A percentile compares a stretch with the other conserved stretches of the same genome.
Conservation (phyloP, 768 basidiomycete genomes). For the Hericium alpestre region DNA sequence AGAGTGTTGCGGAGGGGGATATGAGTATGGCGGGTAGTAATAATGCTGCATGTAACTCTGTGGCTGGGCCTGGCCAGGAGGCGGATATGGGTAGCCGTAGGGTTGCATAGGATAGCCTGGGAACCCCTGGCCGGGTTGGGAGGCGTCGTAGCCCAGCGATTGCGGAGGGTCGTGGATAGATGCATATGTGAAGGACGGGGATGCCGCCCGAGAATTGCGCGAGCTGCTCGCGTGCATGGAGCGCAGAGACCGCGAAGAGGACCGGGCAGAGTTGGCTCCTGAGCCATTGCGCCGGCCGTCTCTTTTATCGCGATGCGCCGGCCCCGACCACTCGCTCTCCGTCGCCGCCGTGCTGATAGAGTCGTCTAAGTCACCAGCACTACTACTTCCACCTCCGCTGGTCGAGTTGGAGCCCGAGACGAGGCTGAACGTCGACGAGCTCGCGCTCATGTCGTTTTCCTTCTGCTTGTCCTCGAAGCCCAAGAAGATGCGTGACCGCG, state of each 20-base stretch:
- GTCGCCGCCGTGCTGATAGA: slow-evolving; percentile 61
- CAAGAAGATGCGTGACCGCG: slow-evolving; percentile 80
- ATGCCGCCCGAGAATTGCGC: slow-evolving; percentile 63
- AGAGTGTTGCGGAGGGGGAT: slow-evolving; percentile 7
- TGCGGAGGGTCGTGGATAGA: slow-evolving; percentile 54
- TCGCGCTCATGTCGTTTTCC: slow-evolving; percentile 64
- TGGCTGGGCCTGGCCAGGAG: slow-evolving; percentile 13
- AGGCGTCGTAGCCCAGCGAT: slow-evolving; percentile 21
- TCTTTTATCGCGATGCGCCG: slow-evolving; percentile 45
- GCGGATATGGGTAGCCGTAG: slow-evolving; percentile 26
- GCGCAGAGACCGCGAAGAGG: slow-evolving; percentile 52
- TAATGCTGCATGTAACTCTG: slow-evolving; percentile 14
- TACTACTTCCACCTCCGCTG: slow-evolving; percentile 44
- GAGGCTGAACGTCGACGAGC: slow-evolving; percentile 65
- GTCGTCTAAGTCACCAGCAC: slow-evolving; percentile 57
- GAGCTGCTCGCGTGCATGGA: slow-evolving; percentile 41
- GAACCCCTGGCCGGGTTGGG: slow-evolving; percentile 13
- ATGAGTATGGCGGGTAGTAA: slow-evolving; percentile 9
- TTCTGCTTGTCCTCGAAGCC: slow-evolving; percentile 60
- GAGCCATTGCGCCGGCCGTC: slow-evolving; percentile 35
- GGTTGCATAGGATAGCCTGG: slow-evolving; percentile 20
- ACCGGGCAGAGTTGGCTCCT: slow-evolving; percentile 37
- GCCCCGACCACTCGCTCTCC: slow-evolving; percentile 73
- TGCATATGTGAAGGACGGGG: slow-evolving; percentile 68
- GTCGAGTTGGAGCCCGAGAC: slow-evolving; percentile 58